These are phyloP conservation scores for Bryopsis sp. DNA, from an alignment of 139 green algal species.

Conservation along the genomic window DNA sequence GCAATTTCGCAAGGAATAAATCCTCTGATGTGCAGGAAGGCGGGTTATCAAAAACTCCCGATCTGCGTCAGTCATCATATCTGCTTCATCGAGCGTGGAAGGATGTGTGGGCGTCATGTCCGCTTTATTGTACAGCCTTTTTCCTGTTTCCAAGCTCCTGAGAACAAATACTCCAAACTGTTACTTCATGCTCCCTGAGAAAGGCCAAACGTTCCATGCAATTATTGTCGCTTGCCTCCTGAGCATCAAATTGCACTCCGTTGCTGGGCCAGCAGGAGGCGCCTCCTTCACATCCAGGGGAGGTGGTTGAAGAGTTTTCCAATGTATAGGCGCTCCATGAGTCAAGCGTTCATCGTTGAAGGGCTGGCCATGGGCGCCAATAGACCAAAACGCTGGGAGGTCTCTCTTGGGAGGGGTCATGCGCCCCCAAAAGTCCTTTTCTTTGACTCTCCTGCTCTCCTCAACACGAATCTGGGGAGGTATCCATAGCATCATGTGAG, in stretches of 20 bases:
- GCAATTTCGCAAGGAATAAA: slow-evolving; percentile 35
- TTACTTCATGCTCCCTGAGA: slow-evolving; percentile 6
- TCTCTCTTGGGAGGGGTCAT: slow-evolving; percentile 26
- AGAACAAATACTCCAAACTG: not conserved
- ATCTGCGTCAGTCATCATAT: slow-evolving; percentile 13
- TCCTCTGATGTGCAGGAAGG: slow-evolving; percentile 32
- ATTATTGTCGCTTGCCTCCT: slow-evolving; percentile 27
- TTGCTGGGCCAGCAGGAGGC: slow-evolving; percentile 28
- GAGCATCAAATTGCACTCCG: slow-evolving; percentile 27
- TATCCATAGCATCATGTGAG: no score
- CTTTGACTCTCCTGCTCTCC: slow-evolving; percentile 30
- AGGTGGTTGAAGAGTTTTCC: slow-evolving; percentile 3
- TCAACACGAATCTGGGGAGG: slow-evolving; percentile 33
- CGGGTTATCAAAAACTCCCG: slow-evolving; percentile 30
- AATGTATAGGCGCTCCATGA: slow-evolving; percentile 18
- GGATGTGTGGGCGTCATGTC: slow-evolving; percentile 19
- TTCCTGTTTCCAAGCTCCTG: slow-evolving; percentile 28
- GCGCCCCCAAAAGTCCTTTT: slow-evolving; percentile 35
- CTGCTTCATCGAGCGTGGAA: not conserved
- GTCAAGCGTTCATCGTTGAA: slow-evolving; percentile 37
- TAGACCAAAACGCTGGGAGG: slow-evolving; percentile 42
- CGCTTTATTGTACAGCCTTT: slow-evolving; percentile 12
- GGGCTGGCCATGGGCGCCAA: slow-evolving; percentile 34
- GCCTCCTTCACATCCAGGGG: slow-evolving; percentile 8
- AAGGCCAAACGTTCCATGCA: slow-evolving; percentile 8